These are phyloP conservation scores for Cutaneotrichosporon curvatum DNA, from an alignment of 1,284 basidiomycete genomes.

Conservation along the genomic window DNA sequence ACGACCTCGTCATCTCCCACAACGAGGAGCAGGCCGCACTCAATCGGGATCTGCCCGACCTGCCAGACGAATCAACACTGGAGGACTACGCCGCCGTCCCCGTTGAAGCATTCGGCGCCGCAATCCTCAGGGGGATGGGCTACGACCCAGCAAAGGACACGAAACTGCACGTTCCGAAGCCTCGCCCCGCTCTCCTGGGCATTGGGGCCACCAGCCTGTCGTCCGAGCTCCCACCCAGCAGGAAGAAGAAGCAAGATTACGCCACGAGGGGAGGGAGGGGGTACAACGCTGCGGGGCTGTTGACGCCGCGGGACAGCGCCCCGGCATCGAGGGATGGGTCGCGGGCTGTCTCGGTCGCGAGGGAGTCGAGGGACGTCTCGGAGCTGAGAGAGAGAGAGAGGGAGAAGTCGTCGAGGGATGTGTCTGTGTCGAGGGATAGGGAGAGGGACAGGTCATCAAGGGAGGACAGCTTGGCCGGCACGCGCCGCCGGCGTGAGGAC, in stretches of 20 bases:
- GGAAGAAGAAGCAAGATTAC: slow-evolving; percentile 23
- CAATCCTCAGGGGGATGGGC: slow-evolving; percentile 92
- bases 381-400: too few relatives aligned
- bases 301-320: slow-evolving; percentile 24
- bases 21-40: slow-evolving; percentile 66
- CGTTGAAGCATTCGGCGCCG: slow-evolving; percentile 86
- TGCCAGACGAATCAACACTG: slow-evolving; percentile 55
- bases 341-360: too few relatives aligned
- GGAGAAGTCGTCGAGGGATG: too few relatives aligned
- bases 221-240: slow-evolving; percentile 23
- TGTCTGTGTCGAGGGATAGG: slow-evolving; percentile 1
- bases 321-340: too few relatives aligned
- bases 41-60: slow-evolving; percentile 65
- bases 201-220: slow-evolving; percentile 71
- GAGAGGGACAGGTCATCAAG: slow-evolving; percentile 11
- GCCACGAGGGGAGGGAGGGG: slow-evolving; percentile 37
- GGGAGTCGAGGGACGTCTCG: too few relatives aligned
- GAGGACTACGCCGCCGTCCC: slow-evolving; percentile 88
- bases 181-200: slow-evolving; percentile 74
- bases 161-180: slow-evolving; percentile 67
- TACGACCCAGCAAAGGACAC: slow-evolving; percentile 64
- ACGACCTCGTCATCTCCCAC: slow-evolving; percentile 38
- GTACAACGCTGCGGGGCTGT: slow-evolving; percentile 33
- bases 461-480: slow-evolving; percentile 11
- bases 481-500: slow-evolving; percentile 16